phyloP scores from a whole-genome alignment of 805 yeast genomes.

The Candida saitoana region DNA sequence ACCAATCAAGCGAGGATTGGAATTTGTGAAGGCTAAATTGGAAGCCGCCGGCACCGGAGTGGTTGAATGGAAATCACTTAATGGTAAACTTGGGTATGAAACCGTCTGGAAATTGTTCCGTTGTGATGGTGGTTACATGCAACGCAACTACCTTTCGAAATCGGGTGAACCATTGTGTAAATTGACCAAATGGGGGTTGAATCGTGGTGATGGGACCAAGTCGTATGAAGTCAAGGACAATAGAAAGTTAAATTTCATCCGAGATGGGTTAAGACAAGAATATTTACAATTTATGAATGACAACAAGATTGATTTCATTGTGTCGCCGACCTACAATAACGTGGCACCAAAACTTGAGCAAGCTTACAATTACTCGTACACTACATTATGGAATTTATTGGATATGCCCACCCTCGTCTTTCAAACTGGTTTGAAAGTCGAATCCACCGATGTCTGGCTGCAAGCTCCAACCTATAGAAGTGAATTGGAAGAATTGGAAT shows the following conservation, averaged over 20 bases:
- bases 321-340: conserved; percentile 65
- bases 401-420: conserved; percentile 66
- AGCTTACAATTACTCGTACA: conserved; percentile 76
- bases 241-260: conserved; percentile 48
- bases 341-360: conserved; percentile 66
- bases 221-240: conserved; percentile 46
- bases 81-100: conserved; percentile 54
- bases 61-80: conserved; percentile 54
- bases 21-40: conserved; percentile 51
- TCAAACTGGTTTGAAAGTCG: conserved; percentile 61
- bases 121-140: conserved; percentile 65
- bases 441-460: conserved; percentile 37
- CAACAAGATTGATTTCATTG: conserved; percentile 58
- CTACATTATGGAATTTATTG: conserved; percentile 65
- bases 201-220: conserved; percentile 55
- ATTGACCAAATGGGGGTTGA: conserved; percentile 58
- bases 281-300: conserved; percentile 51
- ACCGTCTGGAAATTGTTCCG: conserved; percentile 54
- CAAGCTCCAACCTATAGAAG: conserved; percentile 38
- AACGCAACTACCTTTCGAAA: conserved; percentile 45
- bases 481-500: conserved; percentile 46
- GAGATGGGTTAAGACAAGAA: conserved; percentile 58
- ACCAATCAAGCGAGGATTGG: conserved; percentile 56
- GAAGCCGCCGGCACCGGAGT: conserved; percentile 56
- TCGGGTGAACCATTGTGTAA: conserved; percentile 70